Conservation (phyloP, 2,329 filamentous ascomycete genomes). For the Cercospora beticola region DNA sequence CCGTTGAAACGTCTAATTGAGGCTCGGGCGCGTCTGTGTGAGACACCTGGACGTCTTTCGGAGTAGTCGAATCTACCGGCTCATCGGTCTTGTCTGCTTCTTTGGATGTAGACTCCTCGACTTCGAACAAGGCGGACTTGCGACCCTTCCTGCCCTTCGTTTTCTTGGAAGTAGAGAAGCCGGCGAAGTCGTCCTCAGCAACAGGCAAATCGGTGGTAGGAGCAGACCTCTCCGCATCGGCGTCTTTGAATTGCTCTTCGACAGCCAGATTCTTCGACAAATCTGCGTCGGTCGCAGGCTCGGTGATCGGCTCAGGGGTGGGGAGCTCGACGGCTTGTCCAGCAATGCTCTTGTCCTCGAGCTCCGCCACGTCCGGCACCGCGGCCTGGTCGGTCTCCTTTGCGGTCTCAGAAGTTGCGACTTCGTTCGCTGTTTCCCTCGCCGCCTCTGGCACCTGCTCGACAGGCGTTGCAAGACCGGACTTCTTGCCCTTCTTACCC, state of each 20-base stretch:
- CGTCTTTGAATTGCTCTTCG: not conserved
- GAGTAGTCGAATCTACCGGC: not conserved
- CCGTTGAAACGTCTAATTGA: not conserved
- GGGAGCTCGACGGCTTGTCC: not conserved
- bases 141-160: constrained; percentile 27
- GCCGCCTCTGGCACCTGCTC: constrained; percentile 20
- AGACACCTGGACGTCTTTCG: not conserved
- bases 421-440: not conserved
- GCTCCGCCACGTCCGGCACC: not conserved
- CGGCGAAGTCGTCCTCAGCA: not conserved
- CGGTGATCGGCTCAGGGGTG: not conserved
- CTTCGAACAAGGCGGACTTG: not conserved
- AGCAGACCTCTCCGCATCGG: not conserved
- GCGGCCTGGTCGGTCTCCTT: not conserved
- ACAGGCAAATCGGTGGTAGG: not conserved
- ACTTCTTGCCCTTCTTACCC: constrained; percentile 46
- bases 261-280: not conserved
- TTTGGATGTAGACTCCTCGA: not conserved
- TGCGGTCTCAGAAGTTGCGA: not conserved
- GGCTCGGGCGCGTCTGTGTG: not conserved
- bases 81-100: not conserved
- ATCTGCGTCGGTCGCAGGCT: not conserved
- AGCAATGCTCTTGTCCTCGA: not conserved
- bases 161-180: constrained; percentile 2
- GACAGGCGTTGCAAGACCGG: constrained; percentile 24